phyloP scores from a whole-genome alignment of 2,329 filamentous ascomycete species.

The Colletotrichum sp. region DNA sequence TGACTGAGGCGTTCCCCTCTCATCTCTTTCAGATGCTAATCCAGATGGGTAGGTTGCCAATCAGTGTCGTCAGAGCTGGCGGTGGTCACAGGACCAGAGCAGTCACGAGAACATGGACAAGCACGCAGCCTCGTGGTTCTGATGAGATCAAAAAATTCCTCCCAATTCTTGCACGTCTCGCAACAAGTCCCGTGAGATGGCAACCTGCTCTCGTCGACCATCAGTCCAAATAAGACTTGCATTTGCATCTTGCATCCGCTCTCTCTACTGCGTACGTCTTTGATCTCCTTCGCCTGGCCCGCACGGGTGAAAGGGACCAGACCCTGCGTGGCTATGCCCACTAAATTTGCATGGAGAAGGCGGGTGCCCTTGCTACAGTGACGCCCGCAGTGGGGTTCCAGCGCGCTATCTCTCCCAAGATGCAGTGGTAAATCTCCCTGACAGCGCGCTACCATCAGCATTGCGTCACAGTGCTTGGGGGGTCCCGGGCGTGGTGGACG shows the following conservation, averaged over 20 bases:
- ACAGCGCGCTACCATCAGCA: not conserved
- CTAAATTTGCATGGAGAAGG: not conserved
- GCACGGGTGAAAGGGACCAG: slow-evolving; percentile 21
- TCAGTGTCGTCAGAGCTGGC: not conserved
- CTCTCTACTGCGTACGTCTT: not conserved
- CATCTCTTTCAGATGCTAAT: not conserved
- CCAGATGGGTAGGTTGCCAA: not conserved
- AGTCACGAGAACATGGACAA: not conserved
- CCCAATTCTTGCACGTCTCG: not conserved
- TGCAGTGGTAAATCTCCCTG: slow-evolving; percentile 7
- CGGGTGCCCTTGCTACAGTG: slow-evolving; percentile 2
- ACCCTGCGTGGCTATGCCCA: slow-evolving; percentile 21
- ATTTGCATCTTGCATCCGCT: slow-evolving; percentile 5
- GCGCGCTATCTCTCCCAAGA: slow-evolving; percentile 2
- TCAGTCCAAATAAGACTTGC: not conserved
- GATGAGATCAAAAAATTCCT: not conserved
- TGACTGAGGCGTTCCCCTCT: not conserved
- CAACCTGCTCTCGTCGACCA: slow-evolving; percentile 1
- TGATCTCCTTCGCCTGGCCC: not conserved
- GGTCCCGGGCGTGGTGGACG: not conserved
- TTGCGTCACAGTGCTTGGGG: slow-evolving; percentile 20
- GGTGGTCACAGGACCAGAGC: not conserved
- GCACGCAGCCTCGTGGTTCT: not conserved
- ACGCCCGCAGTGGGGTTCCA: not conserved
- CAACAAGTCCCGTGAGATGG: slow-evolving; percentile 2